phyloP scores from a whole-genome alignment of 192 early-diverging fungal species.

The Tieghemiomyces parasiticus region DNA sequence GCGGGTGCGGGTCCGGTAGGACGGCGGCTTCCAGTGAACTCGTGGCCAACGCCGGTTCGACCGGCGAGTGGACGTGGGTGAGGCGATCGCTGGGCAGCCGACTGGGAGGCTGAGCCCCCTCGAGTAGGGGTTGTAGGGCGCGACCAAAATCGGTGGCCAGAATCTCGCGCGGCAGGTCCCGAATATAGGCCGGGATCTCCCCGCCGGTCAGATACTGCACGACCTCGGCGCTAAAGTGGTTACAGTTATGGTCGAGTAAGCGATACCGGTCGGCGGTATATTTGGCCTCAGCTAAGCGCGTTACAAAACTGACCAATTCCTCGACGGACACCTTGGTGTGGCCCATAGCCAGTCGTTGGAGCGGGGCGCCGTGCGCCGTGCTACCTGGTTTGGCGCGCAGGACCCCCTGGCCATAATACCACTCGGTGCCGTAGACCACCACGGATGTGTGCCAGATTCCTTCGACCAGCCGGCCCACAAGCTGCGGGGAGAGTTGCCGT shows the following conservation, averaged over 20 bases:
- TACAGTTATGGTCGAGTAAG: constrained; percentile 82
- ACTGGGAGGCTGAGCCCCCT: too few species aligned
- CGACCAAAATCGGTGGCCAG: constrained; percentile 49
- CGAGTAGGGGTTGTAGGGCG: constrained; percentile 46
- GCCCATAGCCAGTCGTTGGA: constrained; percentile 61
- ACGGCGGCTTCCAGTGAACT: constrained; percentile 42
- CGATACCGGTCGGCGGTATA: constrained; percentile 64
- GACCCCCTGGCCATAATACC: constrained; percentile 70
- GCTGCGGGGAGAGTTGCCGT: constrained; percentile 35
- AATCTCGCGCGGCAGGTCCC: constrained; percentile 50
- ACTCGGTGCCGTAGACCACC: constrained; percentile 59
- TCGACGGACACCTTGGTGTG: constrained; percentile 55
- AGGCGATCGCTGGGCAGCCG: too few species aligned
- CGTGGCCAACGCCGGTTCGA: too few species aligned
- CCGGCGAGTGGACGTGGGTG: too few species aligned
- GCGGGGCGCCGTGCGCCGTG: constrained; percentile 48
- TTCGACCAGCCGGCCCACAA: constrained; percentile 23
- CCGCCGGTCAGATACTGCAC: constrained; percentile 68
- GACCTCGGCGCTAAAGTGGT: constrained; percentile 55
- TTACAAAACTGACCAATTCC: constrained; percentile 52
- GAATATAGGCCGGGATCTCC: constrained; percentile 61
- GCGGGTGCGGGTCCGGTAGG: constrained; percentile 55
- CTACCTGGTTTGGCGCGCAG: constrained; percentile 22
- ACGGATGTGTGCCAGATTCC: constrained; percentile 58
- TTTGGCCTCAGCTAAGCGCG: constrained; percentile 28